Evolutionary conservation across 257 asterid genomes (phyloP).

Genomic region (Ligustrum vulgare): DNA sequence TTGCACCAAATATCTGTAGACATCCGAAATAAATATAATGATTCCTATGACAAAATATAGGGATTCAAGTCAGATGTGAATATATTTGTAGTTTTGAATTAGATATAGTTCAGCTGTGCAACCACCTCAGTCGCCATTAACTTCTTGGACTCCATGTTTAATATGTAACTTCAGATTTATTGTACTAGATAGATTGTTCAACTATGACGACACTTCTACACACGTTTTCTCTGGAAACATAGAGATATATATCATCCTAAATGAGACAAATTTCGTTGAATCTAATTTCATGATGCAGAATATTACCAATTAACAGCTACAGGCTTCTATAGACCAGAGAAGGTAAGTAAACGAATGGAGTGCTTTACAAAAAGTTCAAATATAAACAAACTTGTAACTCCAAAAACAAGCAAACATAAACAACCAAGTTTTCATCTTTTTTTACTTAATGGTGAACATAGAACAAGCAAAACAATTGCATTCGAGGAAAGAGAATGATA

Average conservation of each 20-base stretch:
- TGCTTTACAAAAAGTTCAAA: neutral
- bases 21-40: constrained; percentile 3
- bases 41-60: neutral
- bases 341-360: neutral
- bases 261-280: neutral
- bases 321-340: neutral
- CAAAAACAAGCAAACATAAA: neutral
- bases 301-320: neutral
- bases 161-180: too few species aligned
- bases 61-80: neutral
- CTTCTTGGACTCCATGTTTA: too few species aligned
- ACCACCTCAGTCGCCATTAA: too few species aligned
- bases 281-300: neutral
- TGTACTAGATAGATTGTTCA: too few species aligned
- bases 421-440: neutral
- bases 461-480: neutral
- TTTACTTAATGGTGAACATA: neutral
- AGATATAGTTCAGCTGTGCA: too few species aligned
- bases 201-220: too few species aligned
- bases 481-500: neutral
- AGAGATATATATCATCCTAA: neutral
- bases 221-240: neutral
- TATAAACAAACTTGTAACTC: neutral
- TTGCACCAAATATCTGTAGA: constrained; percentile 33
- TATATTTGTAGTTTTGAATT: neutral